phyloP scores from a whole-genome alignment of 306 rosid species.

The Glycine latifolia region DNA sequence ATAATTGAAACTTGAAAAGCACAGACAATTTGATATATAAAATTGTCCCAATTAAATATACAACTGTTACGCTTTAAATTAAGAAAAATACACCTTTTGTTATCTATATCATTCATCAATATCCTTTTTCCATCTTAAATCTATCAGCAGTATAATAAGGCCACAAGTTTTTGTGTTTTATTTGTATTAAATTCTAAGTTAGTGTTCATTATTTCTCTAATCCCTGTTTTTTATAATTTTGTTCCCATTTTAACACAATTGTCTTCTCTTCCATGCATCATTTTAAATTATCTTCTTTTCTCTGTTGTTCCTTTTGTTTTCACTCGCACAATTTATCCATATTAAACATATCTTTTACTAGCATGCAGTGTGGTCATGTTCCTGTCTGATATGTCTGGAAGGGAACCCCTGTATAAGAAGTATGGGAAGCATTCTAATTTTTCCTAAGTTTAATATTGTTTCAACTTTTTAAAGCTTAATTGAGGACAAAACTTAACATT shows the following conservation, averaged over 20 bases:
- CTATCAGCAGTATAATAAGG: background rate
- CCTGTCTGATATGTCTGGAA: conserved; percentile 98
- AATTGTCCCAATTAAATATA: background rate
- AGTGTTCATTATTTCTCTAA: conserved; percentile 28
- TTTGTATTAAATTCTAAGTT: conserved; percentile 8
- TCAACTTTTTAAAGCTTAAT: conserved; percentile 22
- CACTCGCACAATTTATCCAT: conserved; percentile 41
- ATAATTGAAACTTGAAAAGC: conserved; percentile 16
- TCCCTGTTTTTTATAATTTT: background rate
- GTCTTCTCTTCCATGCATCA: conserved; percentile 34
- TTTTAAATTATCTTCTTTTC: background rate
- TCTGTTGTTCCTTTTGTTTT: background rate
- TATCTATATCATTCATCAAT: background rate
- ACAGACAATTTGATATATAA: background rate
- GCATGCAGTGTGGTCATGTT: conserved; percentile 95
- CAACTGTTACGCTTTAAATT: conserved; percentile 9
- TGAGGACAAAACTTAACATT: conserved; percentile 38
- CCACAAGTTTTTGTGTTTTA: background rate
- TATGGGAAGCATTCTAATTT: conserved; percentile 52
- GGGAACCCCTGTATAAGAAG: conserved; percentile 95
- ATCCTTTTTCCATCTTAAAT: background rate
- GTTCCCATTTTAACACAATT: background rate
- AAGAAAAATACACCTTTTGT: background rate
- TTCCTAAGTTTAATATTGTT: conserved; percentile 17
- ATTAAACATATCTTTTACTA: conserved; percentile 68